phyloP scores from a whole-genome alignment of 805 yeast species.

The Lachancea sp. region DNA sequence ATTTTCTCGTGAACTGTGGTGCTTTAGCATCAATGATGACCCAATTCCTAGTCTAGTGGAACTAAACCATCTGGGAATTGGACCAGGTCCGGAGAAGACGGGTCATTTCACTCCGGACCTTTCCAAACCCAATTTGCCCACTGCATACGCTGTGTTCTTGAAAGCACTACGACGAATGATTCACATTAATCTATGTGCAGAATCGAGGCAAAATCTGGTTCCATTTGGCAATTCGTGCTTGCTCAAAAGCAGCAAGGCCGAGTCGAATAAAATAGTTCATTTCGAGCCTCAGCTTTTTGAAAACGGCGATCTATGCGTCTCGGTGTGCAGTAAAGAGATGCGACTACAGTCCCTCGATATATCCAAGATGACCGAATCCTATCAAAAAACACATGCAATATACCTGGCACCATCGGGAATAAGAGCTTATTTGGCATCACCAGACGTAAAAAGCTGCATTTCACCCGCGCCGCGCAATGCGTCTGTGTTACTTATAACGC shows the following conservation, averaged over 20 bases:
- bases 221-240: constrained; percentile 48
- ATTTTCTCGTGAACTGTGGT: constrained; percentile 39
- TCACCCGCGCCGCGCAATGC: constrained; percentile 40
- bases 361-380: constrained; percentile 15
- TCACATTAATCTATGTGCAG: constrained; percentile 29
- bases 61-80: constrained; percentile 9
- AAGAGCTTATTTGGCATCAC: constrained; percentile 38
- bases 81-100: constrained; percentile 22
- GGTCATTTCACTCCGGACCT: constrained; percentile 32
- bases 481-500: constrained; percentile 32
- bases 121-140: constrained; percentile 35
- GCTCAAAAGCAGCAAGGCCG: constrained; percentile 18
- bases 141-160: constrained; percentile 41
- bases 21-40: constrained; percentile 36
- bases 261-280: constrained; percentile 32
- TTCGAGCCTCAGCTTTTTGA: constrained; percentile 44
- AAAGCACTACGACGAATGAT: constrained; percentile 44
- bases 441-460: constrained; percentile 32
- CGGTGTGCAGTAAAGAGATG: constrained; percentile 31
- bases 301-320: constrained; percentile 38
- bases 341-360: constrained; percentile 32
- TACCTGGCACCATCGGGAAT: constrained; percentile 54
- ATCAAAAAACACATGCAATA: constrained; percentile 34
- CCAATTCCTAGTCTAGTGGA: constrained; percentile 31
- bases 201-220: constrained; percentile 32